Base-by-base conservation (phyloP, 1,139 yeast genomes). In the Diutina sp. region DNA sequence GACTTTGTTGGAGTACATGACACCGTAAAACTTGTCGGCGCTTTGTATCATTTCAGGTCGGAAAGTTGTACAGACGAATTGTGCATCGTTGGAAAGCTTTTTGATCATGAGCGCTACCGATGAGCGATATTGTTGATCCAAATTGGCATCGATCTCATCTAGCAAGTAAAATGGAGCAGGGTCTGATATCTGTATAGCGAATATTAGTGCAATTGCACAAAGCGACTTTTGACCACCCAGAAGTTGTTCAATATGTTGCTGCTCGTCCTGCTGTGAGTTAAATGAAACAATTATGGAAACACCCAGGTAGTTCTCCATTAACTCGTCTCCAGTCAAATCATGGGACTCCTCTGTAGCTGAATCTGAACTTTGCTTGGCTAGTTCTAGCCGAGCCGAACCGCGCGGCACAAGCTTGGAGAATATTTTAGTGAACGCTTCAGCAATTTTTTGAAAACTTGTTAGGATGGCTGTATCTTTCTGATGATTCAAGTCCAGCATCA, bases 221-320 rank as follows among this genome's bases (percentile, higher is more conserved):
- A 93, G 73, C 0, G 98, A 88, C 67, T 93, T 93, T 66, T 93
- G 99, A 6, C 99, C 99, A 48, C 99, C 99, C 0, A 97, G 89
- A 41, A 93, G 75, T 66, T 91, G 97, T 68, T 90, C 96, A 57
- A 91, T 87, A 61, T 89, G 78, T 62, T 87, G 90, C 67, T 89
- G 97, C 64, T 90, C 97, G 67, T 90, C 89, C 52, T 79, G 79
- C 63, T 85, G 87, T 16, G 96, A 86, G 66, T 90, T 93, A 76
- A 93, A 93, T 0, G 97, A 90, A 1, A 91, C 98, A 7, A 87
- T 79, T 58, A 93, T 89, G 0, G 96, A 82, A 4, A 93, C 90
- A 21, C 98, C 98, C 12, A 78, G 74, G 65, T 87, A 90, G 58
- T 82, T 80, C 29, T 86, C 86, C n/a, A 82, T 76, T 16, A 57